Conservation (phyloP, 177 flowering plant species). For the Tripterygium wilfordii region DNA sequence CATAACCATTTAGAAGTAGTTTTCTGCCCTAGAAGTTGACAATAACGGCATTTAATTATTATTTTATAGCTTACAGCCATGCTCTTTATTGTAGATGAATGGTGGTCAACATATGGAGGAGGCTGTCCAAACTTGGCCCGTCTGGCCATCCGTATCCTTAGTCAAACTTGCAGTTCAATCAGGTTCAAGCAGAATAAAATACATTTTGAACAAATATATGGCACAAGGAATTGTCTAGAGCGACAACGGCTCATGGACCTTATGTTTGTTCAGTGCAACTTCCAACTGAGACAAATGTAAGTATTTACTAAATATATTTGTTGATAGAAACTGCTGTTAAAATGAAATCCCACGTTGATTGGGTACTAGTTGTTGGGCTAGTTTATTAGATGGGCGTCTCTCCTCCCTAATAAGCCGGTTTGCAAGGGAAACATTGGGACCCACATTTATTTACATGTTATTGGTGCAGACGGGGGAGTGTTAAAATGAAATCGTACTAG, state of each 20-base stretch:
- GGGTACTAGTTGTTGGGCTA: no score
- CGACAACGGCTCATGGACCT: slow-evolving; percentile 73
- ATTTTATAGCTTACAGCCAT: neutral
- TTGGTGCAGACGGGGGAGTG: no score
- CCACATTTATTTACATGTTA: no score
- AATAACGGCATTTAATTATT: neutral
- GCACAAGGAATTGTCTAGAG: slow-evolving; percentile 59
- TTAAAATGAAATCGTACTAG: no score
- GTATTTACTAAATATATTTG: slow-evolving; percentile 7
- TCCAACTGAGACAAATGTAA: slow-evolving; percentile 56
- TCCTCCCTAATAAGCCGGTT: no score
- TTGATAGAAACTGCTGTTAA: neutral
- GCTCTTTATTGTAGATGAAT: slow-evolving; percentile 45
- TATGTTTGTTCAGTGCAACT: slow-evolving; percentile 59
- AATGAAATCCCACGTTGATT: no score
- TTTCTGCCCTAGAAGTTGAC: no score
- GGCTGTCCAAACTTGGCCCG: slow-evolving; percentile 83
- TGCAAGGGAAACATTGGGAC: no score
- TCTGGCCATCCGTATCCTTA: slow-evolving; percentile 72
- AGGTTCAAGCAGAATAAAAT: slow-evolving; percentile 29
- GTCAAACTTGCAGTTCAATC: slow-evolving; percentile 71
- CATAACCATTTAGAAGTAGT: no score
- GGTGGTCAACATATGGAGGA: slow-evolving; percentile 98
- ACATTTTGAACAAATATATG: slow-evolving; percentile 45
- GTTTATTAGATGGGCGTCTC: no score